Conservation (phyloP, 106 monocot species). For the Narthecium ossifragum region DNA sequence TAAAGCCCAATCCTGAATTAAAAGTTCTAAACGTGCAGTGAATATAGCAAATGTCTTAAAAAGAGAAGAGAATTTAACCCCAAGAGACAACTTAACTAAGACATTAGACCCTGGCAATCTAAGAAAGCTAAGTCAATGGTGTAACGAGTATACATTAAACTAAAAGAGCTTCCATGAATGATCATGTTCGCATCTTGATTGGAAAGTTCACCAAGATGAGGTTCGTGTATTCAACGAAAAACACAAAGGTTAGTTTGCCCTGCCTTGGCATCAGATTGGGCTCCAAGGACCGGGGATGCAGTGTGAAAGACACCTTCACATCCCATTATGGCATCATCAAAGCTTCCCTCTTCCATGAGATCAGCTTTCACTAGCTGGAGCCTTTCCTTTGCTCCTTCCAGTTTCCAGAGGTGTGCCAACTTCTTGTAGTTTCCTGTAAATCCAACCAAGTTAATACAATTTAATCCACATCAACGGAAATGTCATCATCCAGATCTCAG, state of each 20-base stretch:
- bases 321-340: slow-evolving; percentile 65
- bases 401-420: slow-evolving; percentile 57
- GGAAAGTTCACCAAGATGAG: too few relatives aligned
- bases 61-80: too few relatives aligned
- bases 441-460: not conserved
- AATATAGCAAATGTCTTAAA: too few relatives aligned
- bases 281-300: slow-evolving; percentile 56
- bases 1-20: too few relatives aligned
- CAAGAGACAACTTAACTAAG: too few relatives aligned
- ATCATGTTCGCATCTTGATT: too few relatives aligned
- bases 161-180: too few relatives aligned
- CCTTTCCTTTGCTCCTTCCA: slow-evolving; percentile 74
- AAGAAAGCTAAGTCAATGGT: not conserved
- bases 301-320: slow-evolving; percentile 87
- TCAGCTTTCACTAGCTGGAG: slow-evolving; percentile 66
- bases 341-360: slow-evolving; percentile 79
- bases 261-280: slow-evolving; percentile 58
- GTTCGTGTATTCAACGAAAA: too few relatives aligned
- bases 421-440: slow-evolving; percentile 44
- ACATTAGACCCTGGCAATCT: too few relatives aligned
- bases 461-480: not conserved
- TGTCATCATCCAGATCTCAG: too few relatives aligned
- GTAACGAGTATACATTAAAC: too few relatives aligned
- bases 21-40: too few relatives aligned
- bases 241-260: not conserved